Evolutionary conservation across 768 basidiomycete species (phyloP), one percentile per base, ranked within the genome.

Genomic region (Kwoniella mangroviensis): DNA sequence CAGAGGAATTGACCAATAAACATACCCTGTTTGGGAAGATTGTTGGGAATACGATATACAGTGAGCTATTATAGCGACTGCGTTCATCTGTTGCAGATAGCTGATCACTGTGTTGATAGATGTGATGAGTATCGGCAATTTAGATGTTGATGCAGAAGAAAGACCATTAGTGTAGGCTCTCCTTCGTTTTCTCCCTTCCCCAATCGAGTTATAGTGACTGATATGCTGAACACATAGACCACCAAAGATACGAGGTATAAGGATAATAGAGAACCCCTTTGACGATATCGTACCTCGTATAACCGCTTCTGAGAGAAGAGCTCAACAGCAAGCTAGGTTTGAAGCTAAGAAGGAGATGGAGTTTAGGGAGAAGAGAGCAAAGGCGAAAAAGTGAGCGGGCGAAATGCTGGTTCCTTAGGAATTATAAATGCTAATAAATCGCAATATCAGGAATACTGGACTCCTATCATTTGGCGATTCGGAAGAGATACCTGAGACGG

Each of bases 271-370:
- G 63, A 96, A 98, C 79, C 96, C 97, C 0, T 98, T 97, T 81
- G 88, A 90, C 64, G 95, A 98, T 79, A 97, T 98, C 73, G 88
- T 94, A 45, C 96, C 96, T 4, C 90, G 97, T 26, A 99, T 98
- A 70, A 99, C 97, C 1, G 94, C 94, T 1, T 93, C 89, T 2
- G 97, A 98, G 84, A 90, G 91, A 71, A 88, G 90, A 51, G 90
- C 86, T 0, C 97, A 99, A 80, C 90, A 90, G 71, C 87, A 87
- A 64, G 96, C 95, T 13, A 67, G 77, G 57, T 1, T 79, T 21
- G 77, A 81, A 41, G 77, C 77, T 1, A 76, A 78, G 67, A 68
- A 69, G 55, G 79, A 81, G 42, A 64, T 67, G 42, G 82, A 81
- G 58, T 55, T 65, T 9, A 71, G 78, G 52, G 79, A 81, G 66